Evolutionary conservation across 1,139 yeast species (phyloP), one percentile per base, ranked within the genome.

Genomic region (Blastobotrys arbuscula): DNA sequence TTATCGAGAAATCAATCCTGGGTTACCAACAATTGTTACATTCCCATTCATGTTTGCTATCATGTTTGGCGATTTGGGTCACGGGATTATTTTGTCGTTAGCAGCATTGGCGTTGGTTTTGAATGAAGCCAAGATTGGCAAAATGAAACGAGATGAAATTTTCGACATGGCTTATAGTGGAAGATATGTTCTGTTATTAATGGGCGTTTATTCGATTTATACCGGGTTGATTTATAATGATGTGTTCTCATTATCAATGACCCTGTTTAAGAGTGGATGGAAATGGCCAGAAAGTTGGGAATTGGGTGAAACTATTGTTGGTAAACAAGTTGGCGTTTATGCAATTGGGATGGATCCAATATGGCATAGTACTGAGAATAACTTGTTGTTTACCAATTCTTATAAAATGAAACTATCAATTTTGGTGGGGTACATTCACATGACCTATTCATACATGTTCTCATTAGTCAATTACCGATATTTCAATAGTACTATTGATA

Each of bases 1-100:
- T 10, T 90, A 92, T 68, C 89, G 87, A 63, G 99, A 92, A 67
- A 94, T 92, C 34, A 92, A 92, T 62, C 97, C 98, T 2, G 97
- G 96, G 49, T 74, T 92, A 56, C 95, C 98, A 3, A 87, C 99
- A 0, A 78, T 90, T 43, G 85, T 92, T 33, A 92, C 99, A 0
- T 92, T 92, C 71, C 99, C 99, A 13, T 92, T 94, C 68, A 88
- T 92, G 96, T 92, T 92, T 73, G 97, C 98, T 34, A 86, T 94
- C 59, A 92, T 92, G 99, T 92, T 92, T 75, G 99, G 98, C 68
- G 99, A 92, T 70, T 69, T 90, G 53, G 99, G 99, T 3, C 99
- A 92, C 66, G 98, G 98, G 16, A 72, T 88, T 48, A 77, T 94
- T 53, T 74, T 94, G 59, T 72, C 82, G 41, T 66, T 87, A 55